Evolutionary conservation across 352 stramenopile species (phyloP), one percentile per base, ranked within the genome.

Genomic region (Globisporangium irregulare): DNA sequence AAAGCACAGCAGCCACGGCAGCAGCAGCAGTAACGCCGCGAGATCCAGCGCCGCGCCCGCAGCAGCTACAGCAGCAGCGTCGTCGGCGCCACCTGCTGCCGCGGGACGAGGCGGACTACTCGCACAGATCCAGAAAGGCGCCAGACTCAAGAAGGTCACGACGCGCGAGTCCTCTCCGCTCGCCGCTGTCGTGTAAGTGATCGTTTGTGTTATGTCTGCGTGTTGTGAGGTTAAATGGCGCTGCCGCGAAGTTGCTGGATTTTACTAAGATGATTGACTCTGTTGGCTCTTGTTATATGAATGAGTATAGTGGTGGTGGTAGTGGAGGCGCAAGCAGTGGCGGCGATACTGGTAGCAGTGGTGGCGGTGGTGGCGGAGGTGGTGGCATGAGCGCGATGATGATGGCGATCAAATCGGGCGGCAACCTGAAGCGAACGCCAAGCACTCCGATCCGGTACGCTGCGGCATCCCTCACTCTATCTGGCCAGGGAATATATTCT

Each of bases 131-230:
- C 81, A 91, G 59, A 72, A 81, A 27, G 89, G 89, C 32, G 79
- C 81, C 1, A 73, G 62, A 50, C 73, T 97, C 36, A 95, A 95
- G 64, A 95, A 95, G 66, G 80, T 90, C 24, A 79, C 82, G 20
- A 95, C 83, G 27, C 75, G 81, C 48, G 87, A 95, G 75, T 87
- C 85, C 56, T 82, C 79, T 10, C 62, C 88, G 32, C 80, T 95
- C 32, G 78, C 53, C 22, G 76, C 75, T 32, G 72, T 86, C 32
- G 70, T 64, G 73, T 77, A 65, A 29, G 71, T 72, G 22, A 12
- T 1, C 1, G 24, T 46, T 38, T 25, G 1, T 25, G 3, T 43
- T 38, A 0, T 9, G 15, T 55, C 12, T 41, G 9, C n/a, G 8
- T 25, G n/a, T 15, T 22, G 50, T n/a, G 29, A 22, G 46, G 9